Evolutionary conservation across 768 basidiomycete genomes (phyloP).

Genomic region (Kwoniella sp.): DNA sequence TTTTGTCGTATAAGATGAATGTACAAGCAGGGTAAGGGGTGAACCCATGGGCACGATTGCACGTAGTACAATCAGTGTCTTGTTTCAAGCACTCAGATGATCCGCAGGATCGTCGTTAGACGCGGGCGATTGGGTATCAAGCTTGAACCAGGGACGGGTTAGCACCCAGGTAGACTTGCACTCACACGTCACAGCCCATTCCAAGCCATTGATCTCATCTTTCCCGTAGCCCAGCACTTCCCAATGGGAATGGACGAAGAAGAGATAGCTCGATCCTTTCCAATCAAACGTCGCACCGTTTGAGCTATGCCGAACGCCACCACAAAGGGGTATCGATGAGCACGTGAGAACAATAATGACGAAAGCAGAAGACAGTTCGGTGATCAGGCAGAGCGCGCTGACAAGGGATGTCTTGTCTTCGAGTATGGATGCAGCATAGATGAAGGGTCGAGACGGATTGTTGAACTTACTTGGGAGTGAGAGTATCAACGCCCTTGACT

Average conservation of each 20-base stretch:
- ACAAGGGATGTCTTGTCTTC: neutral
- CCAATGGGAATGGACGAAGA: conserved; percentile 58
- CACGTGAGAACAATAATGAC: neutral
- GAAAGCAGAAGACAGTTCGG: too few relatives aligned
- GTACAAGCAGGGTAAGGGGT: neutral
- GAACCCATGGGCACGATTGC: too few relatives aligned
- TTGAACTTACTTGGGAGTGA: conserved; percentile 40
- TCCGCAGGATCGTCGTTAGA: too few relatives aligned
- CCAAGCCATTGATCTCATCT: conserved; percentile 38
- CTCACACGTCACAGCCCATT: conserved; percentile 56
- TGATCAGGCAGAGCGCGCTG: neutral
- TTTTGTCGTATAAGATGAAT: too few relatives aligned
- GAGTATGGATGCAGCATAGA: neutral
- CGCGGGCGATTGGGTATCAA: too few relatives aligned
- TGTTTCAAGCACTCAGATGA: too few relatives aligned
- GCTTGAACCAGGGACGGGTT: too few relatives aligned
- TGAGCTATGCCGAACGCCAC: too few relatives aligned
- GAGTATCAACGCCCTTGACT: conserved; percentile 54
- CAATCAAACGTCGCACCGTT: conserved; percentile 57
- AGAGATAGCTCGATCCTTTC: conserved; percentile 58
- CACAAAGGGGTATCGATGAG: too few relatives aligned
- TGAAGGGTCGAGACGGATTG: neutral
- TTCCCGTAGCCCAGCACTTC: conserved; percentile 58
- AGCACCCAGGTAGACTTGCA: too few relatives aligned
- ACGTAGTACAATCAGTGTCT: too few relatives aligned